Percentiles rank a stretch among this genome's conserved stretches.
These are phyloP conservation scores for Alliaria petiolata DNA, from an alignment of 345 rosid genomes.

Conservation along the genomic window DNA sequence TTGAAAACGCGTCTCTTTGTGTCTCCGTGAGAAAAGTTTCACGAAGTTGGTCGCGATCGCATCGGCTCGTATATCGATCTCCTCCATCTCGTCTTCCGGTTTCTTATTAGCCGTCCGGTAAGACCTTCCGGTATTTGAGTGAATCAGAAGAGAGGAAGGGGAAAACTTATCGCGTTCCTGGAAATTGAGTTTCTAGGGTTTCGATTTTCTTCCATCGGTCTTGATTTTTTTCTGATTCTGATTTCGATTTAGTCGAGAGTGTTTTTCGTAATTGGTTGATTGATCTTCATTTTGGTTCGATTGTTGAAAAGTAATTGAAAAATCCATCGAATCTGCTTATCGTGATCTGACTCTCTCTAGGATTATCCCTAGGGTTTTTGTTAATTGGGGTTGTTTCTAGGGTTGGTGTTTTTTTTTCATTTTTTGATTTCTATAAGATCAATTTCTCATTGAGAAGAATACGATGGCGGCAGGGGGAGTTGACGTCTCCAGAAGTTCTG, in stretches of 20 bases:
- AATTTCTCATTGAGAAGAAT: constrained; percentile 54
- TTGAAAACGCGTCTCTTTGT: constrained; percentile 13
- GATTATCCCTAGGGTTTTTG: constrained; percentile 5
- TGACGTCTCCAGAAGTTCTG: constrained; percentile 48
- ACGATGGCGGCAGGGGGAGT: constrained; percentile 78
- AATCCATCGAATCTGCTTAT: constrained; percentile 4
- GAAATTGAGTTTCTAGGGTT: constrained; percentile 43
- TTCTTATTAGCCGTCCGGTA: constrained; percentile 39
- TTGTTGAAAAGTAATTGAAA: constrained; percentile 9
- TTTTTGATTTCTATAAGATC: neutral
- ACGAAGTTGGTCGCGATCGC: constrained; percentile 14
- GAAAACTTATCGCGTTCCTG: neutral
- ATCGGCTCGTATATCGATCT: constrained; percentile 22
- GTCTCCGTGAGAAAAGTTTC: constrained; percentile 5
- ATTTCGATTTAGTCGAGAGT: neutral
- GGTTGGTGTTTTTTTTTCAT: neutral
- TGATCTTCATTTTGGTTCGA: constrained; percentile 10
- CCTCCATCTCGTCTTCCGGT: constrained; percentile 7
- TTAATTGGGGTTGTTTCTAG: constrained; percentile 12
- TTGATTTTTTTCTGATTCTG: neutral
- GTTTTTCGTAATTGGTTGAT: neutral
- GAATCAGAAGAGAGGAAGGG: constrained; percentile 38
- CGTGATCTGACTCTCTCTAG: constrained; percentile 25
- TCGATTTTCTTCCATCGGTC: constrained; percentile 3
- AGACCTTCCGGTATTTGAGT: constrained; percentile 46